Conservation (phyloP, 2,329 filamentous ascomycete genomes). For the Emmonsia crescens region DNA sequence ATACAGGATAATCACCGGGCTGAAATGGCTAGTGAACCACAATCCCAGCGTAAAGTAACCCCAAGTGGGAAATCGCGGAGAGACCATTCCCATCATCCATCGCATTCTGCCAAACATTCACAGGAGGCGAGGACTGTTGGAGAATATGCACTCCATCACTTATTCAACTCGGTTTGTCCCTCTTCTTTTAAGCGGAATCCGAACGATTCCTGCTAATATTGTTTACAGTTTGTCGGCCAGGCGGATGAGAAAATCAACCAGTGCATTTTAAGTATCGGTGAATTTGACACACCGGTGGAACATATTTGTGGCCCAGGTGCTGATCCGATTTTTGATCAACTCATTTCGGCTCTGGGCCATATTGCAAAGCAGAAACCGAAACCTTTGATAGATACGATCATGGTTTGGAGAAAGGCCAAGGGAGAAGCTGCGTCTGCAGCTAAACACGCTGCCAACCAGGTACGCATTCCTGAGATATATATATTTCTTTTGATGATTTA, state of each 20-base stretch:
- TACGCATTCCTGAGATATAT: neutral
- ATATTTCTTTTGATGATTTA: constrained; percentile 15
- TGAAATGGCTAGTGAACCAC: constrained; percentile 18
- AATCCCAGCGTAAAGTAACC: constrained; percentile 36
- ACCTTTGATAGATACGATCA: constrained; percentile 89
- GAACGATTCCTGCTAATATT: constrained; percentile 22
- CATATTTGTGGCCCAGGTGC: constrained; percentile 80
- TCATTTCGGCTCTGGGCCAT: constrained; percentile 85
- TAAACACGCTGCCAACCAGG: constrained; percentile 28
- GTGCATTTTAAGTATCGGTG: constrained; percentile 68
- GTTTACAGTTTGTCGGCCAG: constrained; percentile 68
- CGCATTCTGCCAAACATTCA: constrained; percentile 58
- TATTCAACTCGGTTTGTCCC: constrained; percentile 72
- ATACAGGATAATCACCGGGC: constrained; percentile 29
- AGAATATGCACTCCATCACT: constrained; percentile 90
- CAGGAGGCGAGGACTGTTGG: constrained; percentile 86
- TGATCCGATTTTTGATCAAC: constrained; percentile 83
- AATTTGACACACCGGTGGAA: constrained; percentile 76
- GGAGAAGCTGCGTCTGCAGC: constrained; percentile 74
- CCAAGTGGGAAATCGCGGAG: constrained; percentile 57
- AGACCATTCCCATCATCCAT: constrained; percentile 61
- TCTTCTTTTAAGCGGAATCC: neutral
- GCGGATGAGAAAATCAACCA: constrained; percentile 94
- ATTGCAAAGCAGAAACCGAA: constrained; percentile 92
- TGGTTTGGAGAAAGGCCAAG: constrained; percentile 95